Evolutionary conservation across 768 basidiomycete genomes (phyloP).

Genomic region (Asterophora parasitica): DNA sequence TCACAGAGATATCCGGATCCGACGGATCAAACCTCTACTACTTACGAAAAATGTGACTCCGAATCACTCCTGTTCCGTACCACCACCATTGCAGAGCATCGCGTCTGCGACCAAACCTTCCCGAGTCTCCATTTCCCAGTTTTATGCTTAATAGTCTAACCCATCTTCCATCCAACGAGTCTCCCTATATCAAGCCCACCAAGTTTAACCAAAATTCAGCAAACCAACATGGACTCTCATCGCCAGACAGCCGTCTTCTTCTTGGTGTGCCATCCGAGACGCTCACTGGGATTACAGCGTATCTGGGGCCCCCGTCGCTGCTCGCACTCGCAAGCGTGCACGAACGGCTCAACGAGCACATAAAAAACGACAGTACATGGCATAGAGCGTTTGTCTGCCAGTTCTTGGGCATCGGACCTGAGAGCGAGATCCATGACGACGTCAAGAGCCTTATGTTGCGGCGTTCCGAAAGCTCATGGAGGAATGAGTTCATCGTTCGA

Average conservation of each 20-base stretch:
- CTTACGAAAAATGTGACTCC: background rate
- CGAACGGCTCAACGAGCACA: slow-evolving; percentile 51
- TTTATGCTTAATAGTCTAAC: slow-evolving; percentile 67
- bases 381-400: slow-evolving; percentile 66
- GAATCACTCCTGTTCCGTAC: background rate
- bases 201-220: slow-evolving; percentile 23
- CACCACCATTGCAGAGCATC: slow-evolving; percentile 13
- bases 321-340: slow-evolving; percentile 52
- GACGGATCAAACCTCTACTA: too few relatives aligned
- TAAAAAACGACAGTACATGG: slow-evolving; percentile 80
- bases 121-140: slow-evolving; percentile 19
- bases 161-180: slow-evolving; percentile 36
- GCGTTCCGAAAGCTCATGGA: slow-evolving; percentile 59
- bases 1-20: too few relatives aligned
- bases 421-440: slow-evolving; percentile 45
- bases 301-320: slow-evolving; percentile 62
- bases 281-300: slow-evolving; percentile 71
- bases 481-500: slow-evolving; percentile 59
- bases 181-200: slow-evolving; percentile 25
- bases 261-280: slow-evolving; percentile 63
- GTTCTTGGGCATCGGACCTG: slow-evolving; percentile 63
- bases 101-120: slow-evolving; percentile 14
- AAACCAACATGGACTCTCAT: slow-evolving; percentile 45
- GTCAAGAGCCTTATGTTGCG: slow-evolving; percentile 49
- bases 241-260: slow-evolving; percentile 28